Conservation (phyloP, 805 yeast species). For the Candida krabiensis region DNA sequence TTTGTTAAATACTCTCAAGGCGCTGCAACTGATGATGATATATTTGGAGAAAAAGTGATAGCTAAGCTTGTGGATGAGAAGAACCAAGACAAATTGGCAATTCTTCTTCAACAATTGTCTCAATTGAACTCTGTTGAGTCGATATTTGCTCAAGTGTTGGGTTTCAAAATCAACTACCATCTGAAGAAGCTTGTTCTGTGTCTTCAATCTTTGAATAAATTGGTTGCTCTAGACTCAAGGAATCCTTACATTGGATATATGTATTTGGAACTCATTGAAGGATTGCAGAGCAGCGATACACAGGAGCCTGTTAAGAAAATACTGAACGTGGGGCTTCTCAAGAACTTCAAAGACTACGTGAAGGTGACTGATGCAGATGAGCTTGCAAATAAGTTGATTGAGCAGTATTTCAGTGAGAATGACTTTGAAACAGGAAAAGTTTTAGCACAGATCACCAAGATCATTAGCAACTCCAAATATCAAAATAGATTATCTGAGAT, state of each 20-base stretch:
- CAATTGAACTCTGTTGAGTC: slow-evolving; percentile 41
- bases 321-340: slow-evolving; percentile 22
- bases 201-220: slow-evolving; percentile 42
- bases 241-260: slow-evolving; percentile 22
- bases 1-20: slow-evolving; percentile 45
- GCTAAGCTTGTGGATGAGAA: slow-evolving; percentile 27
- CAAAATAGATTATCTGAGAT: slow-evolving; percentile 9
- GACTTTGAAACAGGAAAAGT: slow-evolving; percentile 19
- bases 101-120: slow-evolving; percentile 36
- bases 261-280: slow-evolving; percentile 16
- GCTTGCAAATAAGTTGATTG: slow-evolving; percentile 12
- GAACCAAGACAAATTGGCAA: slow-evolving; percentile 40
- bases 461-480: slow-evolving; percentile 3
- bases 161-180: slow-evolving; percentile 39
- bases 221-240: slow-evolving; percentile 14
- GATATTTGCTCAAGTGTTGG: slow-evolving; percentile 14
- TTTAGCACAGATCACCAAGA: slow-evolving; percentile 12
- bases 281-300: slow-evolving; percentile 10
- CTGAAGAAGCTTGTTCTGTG: slow-evolving; percentile 45
- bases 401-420: slow-evolving; percentile 15
- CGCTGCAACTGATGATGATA: slow-evolving; percentile 49
- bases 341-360: slow-evolving; percentile 16
- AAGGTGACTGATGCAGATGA: slow-evolving; percentile 11
- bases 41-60: slow-evolving; percentile 49
- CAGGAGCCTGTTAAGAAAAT: slow-evolving; percentile 27